A percentile compares a stretch with the other conserved stretches of the same genome.
Evolutionary conservation across 1,139 yeast genomes (phyloP).

Genomic region (Saccharomyces hybrid): DNA sequence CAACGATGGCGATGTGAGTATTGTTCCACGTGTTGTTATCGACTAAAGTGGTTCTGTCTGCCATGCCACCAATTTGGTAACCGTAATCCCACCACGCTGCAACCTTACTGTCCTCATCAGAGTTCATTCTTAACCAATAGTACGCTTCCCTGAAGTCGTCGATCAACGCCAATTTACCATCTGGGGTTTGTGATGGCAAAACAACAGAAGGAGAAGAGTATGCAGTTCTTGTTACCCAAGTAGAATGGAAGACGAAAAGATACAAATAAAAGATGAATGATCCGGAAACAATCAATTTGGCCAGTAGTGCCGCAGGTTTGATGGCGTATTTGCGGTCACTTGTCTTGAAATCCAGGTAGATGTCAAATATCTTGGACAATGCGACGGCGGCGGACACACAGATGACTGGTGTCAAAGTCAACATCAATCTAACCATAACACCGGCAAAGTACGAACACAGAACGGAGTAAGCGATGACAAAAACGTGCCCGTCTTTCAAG

Average conservation of each 20-base stretch:
- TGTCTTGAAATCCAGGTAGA: slow-evolving; percentile 56
- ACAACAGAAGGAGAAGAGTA: slow-evolving; percentile 98
- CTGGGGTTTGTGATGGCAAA: slow-evolving; percentile 69
- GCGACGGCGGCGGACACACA: slow-evolving; percentile 91
- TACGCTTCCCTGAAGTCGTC: slow-evolving; percentile 99
- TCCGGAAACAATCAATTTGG: slow-evolving; percentile 46
- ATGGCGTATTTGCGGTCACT: slow-evolving; percentile 4
- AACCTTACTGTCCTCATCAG: slow-evolving; percentile 89
- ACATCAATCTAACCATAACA: slow-evolving; percentile 97
- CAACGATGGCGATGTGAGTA: slow-evolving; percentile 99
- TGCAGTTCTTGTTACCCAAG: slow-evolving; percentile 94
- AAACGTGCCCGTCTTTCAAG: slow-evolving; percentile 84
- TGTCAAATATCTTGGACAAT: slow-evolving; percentile 72
- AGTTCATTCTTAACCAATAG: slow-evolving; percentile 98
- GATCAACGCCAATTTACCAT: slow-evolving; percentile 77
- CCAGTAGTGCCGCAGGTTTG: slow-evolving; percentile 8
- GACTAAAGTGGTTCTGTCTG: slow-evolving; percentile 95
- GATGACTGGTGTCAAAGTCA: slow-evolving; percentile 90
- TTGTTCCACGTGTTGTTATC: slow-evolving; percentile 99
- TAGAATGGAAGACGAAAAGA: slow-evolving; percentile 87
- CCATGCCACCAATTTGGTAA: slow-evolving; percentile 99
- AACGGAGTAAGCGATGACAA: slow-evolving; percentile 82
- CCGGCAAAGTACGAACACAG: slow-evolving; percentile 97
- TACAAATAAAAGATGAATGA: slow-evolving; percentile 68
- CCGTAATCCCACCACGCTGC: slow-evolving; percentile 99